Conservation (phyloP, 2,329 filamentous ascomycete species). For the Chaetothyriales sp. region DNA sequence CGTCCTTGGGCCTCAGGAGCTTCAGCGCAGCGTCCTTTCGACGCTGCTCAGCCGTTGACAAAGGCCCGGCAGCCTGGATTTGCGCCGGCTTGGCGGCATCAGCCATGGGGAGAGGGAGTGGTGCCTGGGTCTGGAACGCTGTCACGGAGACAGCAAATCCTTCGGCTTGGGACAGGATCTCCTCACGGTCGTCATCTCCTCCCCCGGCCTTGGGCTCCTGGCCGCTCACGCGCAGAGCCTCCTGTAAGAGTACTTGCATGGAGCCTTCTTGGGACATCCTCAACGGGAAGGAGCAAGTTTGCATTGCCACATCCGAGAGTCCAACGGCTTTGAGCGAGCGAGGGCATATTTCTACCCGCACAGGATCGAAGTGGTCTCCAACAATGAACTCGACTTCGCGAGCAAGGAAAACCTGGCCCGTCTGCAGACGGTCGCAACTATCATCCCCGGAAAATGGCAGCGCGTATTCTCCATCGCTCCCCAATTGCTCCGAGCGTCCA, state of each 20-base stretch:
- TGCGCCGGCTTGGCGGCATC: not conserved
- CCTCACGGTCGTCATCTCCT: not conserved
- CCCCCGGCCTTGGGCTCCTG: not conserved
- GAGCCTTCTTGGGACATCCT: not conserved
- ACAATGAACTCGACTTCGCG: not conserved
- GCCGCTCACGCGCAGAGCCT: not conserved
- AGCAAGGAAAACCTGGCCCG: not conserved
- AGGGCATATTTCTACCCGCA: not conserved
- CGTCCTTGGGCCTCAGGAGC: not conserved
- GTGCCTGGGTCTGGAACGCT: not conserved
- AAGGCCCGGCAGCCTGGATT: not conserved
- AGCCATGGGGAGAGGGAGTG: not conserved
- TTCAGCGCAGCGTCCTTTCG: not conserved
- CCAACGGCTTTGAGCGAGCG: not conserved
- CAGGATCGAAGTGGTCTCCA: not conserved
- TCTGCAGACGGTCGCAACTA: not conserved
- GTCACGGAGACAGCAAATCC: not conserved
- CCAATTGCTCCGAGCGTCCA: not conserved
- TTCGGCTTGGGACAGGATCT: not conserved
- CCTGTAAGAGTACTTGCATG: not conserved
- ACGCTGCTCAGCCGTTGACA: not conserved
- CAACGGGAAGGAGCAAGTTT: not conserved
- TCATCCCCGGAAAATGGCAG: not conserved
- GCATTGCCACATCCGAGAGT: not conserved
- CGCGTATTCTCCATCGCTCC: not conserved